Evolutionary conservation across 1,139 yeast genomes (phyloP), one percentile per base, ranked within the genome.

Genomic region (Pichia sp.): DNA sequence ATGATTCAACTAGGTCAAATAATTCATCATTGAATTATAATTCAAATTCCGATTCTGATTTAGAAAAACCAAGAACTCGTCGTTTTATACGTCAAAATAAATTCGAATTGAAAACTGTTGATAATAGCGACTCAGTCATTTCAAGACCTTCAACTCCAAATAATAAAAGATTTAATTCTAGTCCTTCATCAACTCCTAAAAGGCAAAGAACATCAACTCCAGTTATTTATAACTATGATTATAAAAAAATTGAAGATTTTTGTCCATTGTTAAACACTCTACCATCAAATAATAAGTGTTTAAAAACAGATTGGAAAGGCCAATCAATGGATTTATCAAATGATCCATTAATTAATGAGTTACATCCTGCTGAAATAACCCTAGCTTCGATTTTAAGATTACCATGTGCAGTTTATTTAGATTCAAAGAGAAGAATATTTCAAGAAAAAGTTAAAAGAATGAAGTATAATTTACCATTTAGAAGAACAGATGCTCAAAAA

Each of bases 401-500:
- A 59, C 96, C 97, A 8, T 86, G 91, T 53, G 87, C 84, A 58
- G 81, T 91, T 39, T 93, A 90, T 67, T 74, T 91, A 66, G 99
- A 93, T 69, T 88, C 96, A 9, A 93, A 93, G 74, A 81, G 95
- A 69, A 79, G 99, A 61, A 74, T 93, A 41, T 93, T 93, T 69
- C 80, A 81, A 57, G 98, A 93, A 67, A 91, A 91, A 71, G 95
- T 90, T 42, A 80, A 80, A 56, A 79, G 97, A 56, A 71, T 86
- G 65, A 82, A 80, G 65, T 76, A 75, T 53, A 88, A 87, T 34
- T 77, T 86, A 68, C 95, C 93, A 46, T 93, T 93, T 71, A 84
- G 98, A 73, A 83, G 97, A 72, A 93, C 98, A 0, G 99, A 93
- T 69, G 95, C 97, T 16, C 98, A 93, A 70, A 91, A 93, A 75